Evolutionary conservation across 257 asterid genomes (phyloP).

Genomic region (Solanum megistacrolobum): DNA sequence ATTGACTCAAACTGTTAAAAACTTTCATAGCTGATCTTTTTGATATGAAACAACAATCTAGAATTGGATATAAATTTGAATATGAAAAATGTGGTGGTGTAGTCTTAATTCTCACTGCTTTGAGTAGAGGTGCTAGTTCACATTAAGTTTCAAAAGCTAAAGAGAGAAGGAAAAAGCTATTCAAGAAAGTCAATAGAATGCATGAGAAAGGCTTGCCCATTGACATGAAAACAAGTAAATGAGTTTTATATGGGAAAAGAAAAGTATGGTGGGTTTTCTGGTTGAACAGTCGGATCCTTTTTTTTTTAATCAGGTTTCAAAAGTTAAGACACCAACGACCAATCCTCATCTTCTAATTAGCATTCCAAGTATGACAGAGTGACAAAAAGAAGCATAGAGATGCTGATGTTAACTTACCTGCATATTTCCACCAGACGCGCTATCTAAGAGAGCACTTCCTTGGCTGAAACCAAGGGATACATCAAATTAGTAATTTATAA

Average conservation of each 20-base stretch:
- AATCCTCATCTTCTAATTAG: background rate
- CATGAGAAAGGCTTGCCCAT: background rate
- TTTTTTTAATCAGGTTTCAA: background rate
- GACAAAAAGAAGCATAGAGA: background rate
- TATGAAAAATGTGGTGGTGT: background rate
- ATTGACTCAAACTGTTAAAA: background rate
- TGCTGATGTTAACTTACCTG: conserved; percentile 36
- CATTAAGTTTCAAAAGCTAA: background rate
- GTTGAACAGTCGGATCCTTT: background rate
- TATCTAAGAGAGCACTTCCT: conserved; percentile 84
- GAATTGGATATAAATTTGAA: background rate
- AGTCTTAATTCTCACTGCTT: background rate
- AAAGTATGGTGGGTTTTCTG: background rate
- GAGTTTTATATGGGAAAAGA: background rate
- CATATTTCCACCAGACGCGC: conserved; percentile 82
- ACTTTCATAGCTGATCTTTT: background rate
- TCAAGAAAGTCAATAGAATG: background rate
- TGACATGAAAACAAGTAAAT: background rate
- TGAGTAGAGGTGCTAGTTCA: background rate
- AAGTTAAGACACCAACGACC: background rate
- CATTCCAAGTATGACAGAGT: background rate
- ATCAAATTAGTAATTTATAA: conserved; percentile 6
- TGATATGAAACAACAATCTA: background rate
- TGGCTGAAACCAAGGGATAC: conserved; percentile 47
- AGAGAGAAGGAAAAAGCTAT: background rate